These are phyloP conservation scores for Mucor racemosus DNA, from an alignment of 371 early-diverging fungal genomes.

Conservation along the genomic window DNA sequence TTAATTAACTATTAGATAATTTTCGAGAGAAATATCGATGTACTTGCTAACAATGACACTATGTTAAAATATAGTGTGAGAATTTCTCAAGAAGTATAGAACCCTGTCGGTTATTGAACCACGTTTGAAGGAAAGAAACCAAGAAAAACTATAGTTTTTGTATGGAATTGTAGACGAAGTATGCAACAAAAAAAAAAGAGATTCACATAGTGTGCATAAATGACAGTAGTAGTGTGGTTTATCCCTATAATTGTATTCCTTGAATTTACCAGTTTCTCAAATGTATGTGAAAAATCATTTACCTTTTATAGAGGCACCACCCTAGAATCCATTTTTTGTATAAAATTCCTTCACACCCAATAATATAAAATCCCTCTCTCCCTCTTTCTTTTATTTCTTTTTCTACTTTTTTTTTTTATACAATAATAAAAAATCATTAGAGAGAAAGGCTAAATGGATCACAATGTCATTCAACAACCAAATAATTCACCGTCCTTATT, in stretches of 20 bases:
- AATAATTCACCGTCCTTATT: slow-evolving; percentile 2
- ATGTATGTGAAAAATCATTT: slow-evolving; percentile 2
- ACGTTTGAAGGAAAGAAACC: too few species aligned
- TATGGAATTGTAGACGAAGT: too few species aligned
- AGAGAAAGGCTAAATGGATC: not conserved
- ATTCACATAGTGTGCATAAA: too few species aligned
- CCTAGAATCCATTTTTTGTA: not conserved
- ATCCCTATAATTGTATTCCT: not conserved
- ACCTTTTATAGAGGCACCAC: slow-evolving; percentile 1
- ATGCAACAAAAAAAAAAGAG: too few species aligned
- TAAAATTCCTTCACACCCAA: slow-evolving; percentile 4
- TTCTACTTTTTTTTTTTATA: not conserved
- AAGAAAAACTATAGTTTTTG: too few species aligned
- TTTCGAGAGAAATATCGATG: too few species aligned
- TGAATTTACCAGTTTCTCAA: slow-evolving; percentile 3
- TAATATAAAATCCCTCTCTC: not conserved
- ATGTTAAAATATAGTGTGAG: too few species aligned
- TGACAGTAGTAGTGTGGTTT: too few species aligned
- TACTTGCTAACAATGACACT: too few species aligned
- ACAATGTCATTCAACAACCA: slow-evolving; percentile 6
- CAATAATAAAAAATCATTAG: not conserved
- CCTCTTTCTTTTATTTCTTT: not conserved
- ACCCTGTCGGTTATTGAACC: too few species aligned
- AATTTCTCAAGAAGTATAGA: too few species aligned
- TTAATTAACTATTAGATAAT: too few species aligned